Evolutionary conservation across 1,284 basidiomycete species (phyloP).

Genomic region (Ceratobasidium sp.): DNA sequence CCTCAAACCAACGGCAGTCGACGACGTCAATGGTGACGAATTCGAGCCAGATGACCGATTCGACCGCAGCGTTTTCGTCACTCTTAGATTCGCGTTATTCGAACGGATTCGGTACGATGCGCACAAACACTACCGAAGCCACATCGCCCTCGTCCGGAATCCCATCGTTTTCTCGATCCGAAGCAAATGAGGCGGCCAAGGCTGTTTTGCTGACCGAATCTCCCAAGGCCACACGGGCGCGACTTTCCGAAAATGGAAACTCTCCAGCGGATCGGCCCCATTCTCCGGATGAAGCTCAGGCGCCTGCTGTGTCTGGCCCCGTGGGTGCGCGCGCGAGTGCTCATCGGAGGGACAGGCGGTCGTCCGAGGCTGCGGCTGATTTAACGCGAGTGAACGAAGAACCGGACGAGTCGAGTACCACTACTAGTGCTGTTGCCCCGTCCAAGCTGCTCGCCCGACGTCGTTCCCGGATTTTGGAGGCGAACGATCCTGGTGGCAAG

Average conservation of each 20-base stretch:
- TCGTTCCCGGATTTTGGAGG: slow-evolving; percentile 34
- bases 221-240: slow-evolving; percentile 37
- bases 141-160: slow-evolving; percentile 70
- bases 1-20: slow-evolving; percentile 42
- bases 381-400: slow-evolving; percentile 78
- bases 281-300: slow-evolving; percentile 33
- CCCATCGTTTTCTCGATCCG: slow-evolving; percentile 71
- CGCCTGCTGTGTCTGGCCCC: slow-evolving; percentile 22
- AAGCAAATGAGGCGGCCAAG: slow-evolving; percentile 62
- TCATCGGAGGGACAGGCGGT: slow-evolving; percentile 66
- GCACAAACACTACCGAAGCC: slow-evolving; percentile 80
- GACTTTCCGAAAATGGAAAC: slow-evolving; percentile 45
- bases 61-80: slow-evolving; percentile 70
- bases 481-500: slow-evolving; percentile 1
- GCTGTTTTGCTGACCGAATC: slow-evolving; percentile 46
- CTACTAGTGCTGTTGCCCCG: slow-evolving; percentile 55
- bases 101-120: slow-evolving; percentile 80
- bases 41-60: slow-evolving; percentile 67
- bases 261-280: slow-evolving; percentile 38
- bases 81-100: slow-evolving; percentile 66
- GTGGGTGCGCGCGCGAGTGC: slow-evolving; percentile 42
- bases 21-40: slow-evolving; percentile 56
- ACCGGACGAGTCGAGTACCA: slow-evolving; percentile 64
- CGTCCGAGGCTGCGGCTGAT: slow-evolving; percentile 73
- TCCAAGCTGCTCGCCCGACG: slow-evolving; percentile 29